phyloP scores from a whole-genome alignment of 257 asterid species.

The Haberlea rhodopensis region DNA sequence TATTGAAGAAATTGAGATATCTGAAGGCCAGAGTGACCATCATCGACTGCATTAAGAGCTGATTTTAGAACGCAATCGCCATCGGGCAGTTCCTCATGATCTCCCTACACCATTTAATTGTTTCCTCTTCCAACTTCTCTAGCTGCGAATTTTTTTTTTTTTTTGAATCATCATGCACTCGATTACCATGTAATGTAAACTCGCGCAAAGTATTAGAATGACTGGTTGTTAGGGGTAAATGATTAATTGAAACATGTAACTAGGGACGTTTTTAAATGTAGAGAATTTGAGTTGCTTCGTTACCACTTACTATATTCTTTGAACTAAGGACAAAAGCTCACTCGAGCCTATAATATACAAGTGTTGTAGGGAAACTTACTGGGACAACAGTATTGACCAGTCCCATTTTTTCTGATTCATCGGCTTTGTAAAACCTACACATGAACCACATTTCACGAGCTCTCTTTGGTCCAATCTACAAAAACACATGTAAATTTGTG shows the following conservation, averaged over 20 bases:
- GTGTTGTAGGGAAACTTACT: slow-evolving; percentile 39
- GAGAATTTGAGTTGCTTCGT: too few relatives aligned
- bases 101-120: too few relatives aligned
- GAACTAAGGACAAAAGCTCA: too few relatives aligned
- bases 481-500: not conserved
- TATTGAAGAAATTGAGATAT: too few relatives aligned
- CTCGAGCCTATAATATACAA: not conserved
- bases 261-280: too few relatives aligned
- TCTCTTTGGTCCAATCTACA: slow-evolving; percentile 78
- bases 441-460: slow-evolving; percentile 93
- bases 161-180: too few relatives aligned
- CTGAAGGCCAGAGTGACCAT: slow-evolving; percentile 97
- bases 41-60: slow-evolving; percentile 89
- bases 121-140: slow-evolving; percentile 72
- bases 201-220: too few relatives aligned
- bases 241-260: too few relatives aligned
- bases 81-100: slow-evolving; percentile 86
- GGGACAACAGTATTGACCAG: slow-evolving; percentile 86
- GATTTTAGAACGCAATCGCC: slow-evolving; percentile 78
- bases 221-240: too few relatives aligned
- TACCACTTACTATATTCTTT: too few relatives aligned
- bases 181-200: too few relatives aligned
- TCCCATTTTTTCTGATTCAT: slow-evolving; percentile 91
- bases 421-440: slow-evolving; percentile 75
- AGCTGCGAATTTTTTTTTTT: slow-evolving; percentile 37